Conservation (phyloP, 345 rosid species). For the Salix purpurea region DNA sequence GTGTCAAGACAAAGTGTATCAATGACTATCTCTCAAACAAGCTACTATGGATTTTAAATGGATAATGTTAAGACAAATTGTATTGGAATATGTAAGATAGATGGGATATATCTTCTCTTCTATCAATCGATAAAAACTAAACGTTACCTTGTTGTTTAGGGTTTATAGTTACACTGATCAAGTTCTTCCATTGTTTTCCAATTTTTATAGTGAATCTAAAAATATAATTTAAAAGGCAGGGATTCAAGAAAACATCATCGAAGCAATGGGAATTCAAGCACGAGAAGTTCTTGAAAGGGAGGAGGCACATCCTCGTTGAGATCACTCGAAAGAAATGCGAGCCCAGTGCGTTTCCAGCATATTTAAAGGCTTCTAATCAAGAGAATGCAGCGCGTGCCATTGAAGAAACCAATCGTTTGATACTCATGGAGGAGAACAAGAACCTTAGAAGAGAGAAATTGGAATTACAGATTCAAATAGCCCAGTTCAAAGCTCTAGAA, state of each 20-base stretch:
- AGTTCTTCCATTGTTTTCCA: not conserved
- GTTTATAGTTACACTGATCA: not conserved
- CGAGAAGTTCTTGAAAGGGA: slow-evolving; percentile 47
- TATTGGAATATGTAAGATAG: too few species aligned
- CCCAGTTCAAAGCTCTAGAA: slow-evolving; percentile 41
- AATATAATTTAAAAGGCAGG: slow-evolving; percentile 25
- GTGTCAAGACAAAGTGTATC: too few species aligned
- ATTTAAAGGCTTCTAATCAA: slow-evolving; percentile 25
- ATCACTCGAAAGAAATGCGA: slow-evolving; percentile 47
- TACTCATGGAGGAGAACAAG: slow-evolving; percentile 41
- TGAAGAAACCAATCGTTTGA: not conserved
- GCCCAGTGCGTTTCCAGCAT: slow-evolving; percentile 44
- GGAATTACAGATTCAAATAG: slow-evolving; percentile 41
- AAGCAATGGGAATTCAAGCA: slow-evolving; percentile 61
- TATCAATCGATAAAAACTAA: too few species aligned
- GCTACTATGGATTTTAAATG: too few species aligned
- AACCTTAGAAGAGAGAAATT: slow-evolving; percentile 37
- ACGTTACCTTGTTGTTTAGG: too few species aligned
- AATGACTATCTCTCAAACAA: too few species aligned
- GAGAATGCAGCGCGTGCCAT: not conserved
- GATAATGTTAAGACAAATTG: too few species aligned
- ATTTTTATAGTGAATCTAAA: not conserved
- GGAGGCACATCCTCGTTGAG: slow-evolving; percentile 42
- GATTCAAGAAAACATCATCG: slow-evolving; percentile 58
- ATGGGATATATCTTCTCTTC: too few species aligned